Conservation (phyloP, 495 filamentous ascomycete species). For the Penicillium argentinense region DNA sequence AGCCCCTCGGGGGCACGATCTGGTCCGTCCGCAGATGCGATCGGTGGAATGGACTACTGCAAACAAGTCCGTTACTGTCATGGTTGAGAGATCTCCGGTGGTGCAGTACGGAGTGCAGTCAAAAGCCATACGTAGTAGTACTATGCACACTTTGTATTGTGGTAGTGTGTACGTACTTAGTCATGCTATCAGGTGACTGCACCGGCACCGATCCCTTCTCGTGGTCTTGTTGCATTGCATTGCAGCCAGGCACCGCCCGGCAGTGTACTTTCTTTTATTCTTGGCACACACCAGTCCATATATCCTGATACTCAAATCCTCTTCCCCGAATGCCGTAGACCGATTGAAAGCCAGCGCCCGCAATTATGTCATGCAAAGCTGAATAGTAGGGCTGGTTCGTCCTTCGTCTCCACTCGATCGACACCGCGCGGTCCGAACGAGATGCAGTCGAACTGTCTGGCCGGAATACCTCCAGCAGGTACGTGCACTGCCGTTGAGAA, state of each 20-base stretch:
- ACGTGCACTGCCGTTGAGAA: not conserved
- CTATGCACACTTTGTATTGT: too few species aligned
- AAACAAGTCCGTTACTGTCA: not conserved
- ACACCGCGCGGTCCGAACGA: conserved; percentile 1
- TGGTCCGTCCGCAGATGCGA: conserved; percentile 30
- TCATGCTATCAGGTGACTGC: conserved; percentile 32
- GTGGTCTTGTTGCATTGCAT: conserved; percentile 33
- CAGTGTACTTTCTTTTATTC: too few species aligned
- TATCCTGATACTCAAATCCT: too few species aligned
- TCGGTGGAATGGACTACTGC: conserved; percentile 18
- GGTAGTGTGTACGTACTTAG: too few species aligned
- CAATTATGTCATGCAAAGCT: conserved; percentile 5
- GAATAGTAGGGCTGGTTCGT: conserved; percentile 13
- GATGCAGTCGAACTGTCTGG: not conserved
- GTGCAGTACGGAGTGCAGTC: too few species aligned
- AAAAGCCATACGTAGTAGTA: too few species aligned
- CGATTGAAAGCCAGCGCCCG: too few species aligned
- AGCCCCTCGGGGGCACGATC: conserved; percentile 21
- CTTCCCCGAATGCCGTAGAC: too few species aligned
- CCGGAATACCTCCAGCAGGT: not conserved
- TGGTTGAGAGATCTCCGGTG: too few species aligned
- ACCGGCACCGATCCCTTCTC: conserved; percentile 19
- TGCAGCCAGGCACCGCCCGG: conserved; percentile 19
- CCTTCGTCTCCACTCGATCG: conserved; percentile 5
- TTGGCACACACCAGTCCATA: too few species aligned